A percentile compares a stretch with the other conserved stretches of the same genome.
Evolutionary conservation across 2,329 filamentous ascomycete species (phyloP).

Genomic region (Cladophialophora exuberans): DNA sequence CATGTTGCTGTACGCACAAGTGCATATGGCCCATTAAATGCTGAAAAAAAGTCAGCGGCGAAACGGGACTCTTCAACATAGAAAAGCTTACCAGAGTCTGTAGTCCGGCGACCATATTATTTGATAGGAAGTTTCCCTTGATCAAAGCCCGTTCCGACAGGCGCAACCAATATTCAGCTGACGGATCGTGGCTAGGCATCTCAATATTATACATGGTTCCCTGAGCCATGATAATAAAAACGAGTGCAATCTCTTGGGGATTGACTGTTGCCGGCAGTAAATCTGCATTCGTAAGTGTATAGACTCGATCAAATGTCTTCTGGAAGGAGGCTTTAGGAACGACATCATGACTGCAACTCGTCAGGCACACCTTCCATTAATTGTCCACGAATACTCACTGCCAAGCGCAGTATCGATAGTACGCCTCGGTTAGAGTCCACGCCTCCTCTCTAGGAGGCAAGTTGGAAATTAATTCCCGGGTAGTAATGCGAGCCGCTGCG

Average conservation of each 20-base stretch:
- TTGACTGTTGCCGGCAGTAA: not conserved
- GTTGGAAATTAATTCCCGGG: constrained; percentile 5
- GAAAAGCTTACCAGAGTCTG: constrained; percentile 13
- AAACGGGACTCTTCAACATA: not conserved
- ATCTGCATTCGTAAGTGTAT: not conserved
- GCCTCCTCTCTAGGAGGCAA: constrained; percentile 15
- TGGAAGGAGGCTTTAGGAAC: constrained; percentile 12
- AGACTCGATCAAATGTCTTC: constrained; percentile 19
- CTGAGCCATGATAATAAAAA: constrained; percentile 18
- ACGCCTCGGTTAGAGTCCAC: constrained; percentile 15
- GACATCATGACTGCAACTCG: constrained; percentile 13
- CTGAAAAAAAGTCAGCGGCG: not conserved
- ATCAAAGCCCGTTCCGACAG: constrained; percentile 17
- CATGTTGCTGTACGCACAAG: not conserved
- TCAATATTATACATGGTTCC: constrained; percentile 22
- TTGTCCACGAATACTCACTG: constrained; percentile 10
- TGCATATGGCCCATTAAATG: constrained; percentile 18
- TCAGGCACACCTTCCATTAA: not conserved
- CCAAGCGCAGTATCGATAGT: constrained; percentile 23
- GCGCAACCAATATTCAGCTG: constrained; percentile 15
- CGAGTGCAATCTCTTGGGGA: constrained; percentile 18
- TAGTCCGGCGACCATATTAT: constrained; percentile 16
- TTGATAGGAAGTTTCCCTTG: constrained; percentile 19
- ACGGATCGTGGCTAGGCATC: constrained; percentile 15
- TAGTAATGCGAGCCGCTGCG: constrained; percentile 8